Conservation (phyloP, 768 basidiomycete species). For the Suillus sp. region DNA sequence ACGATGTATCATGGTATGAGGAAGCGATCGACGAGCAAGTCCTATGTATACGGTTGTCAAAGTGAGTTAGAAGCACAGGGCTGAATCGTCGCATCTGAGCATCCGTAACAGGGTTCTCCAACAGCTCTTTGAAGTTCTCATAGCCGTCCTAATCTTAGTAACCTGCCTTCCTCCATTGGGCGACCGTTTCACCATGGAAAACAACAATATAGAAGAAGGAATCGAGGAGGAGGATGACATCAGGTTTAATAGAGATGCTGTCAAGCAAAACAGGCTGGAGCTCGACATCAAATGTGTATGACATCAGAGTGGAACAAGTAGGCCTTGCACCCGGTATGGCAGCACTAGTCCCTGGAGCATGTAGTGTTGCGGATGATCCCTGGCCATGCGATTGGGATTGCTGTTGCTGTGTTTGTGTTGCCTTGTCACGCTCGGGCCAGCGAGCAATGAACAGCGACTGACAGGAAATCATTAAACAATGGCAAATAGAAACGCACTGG, state of each 20-base stretch:
- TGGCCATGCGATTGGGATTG: no score
- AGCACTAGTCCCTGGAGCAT: no score
- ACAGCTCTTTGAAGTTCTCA: conserved; percentile 95
- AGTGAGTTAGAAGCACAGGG: neutral
- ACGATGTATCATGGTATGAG: conserved; percentile 98
- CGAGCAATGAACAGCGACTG: no score
- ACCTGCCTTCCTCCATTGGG: conserved; percentile 96
- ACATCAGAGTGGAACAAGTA: conserved; percentile 99
- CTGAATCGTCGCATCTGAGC: conserved; percentile 62
- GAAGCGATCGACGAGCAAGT: conserved; percentile 94
- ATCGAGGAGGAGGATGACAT: conserved; percentile 93
- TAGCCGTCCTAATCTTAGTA: conserved; percentile 99
- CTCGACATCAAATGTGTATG: conserved; percentile 89
- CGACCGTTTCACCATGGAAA: conserved; percentile 97
- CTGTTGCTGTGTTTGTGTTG: no score
- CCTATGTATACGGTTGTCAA: conserved; percentile 46
- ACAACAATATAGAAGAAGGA: conserved; percentile 99
- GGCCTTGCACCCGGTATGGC: no score
- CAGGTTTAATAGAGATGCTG: conserved; percentile 95
- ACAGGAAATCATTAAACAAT: no score
- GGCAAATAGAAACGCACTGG: no score
- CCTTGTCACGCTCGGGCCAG: no score
- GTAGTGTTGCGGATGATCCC: no score
- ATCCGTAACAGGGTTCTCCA: conserved; percentile 84
- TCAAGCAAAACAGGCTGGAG: conserved; percentile 97